Evolutionary conservation across 2,329 filamentous ascomycete genomes (phyloP).

Genomic region (Colletotrichum sp.): DNA sequence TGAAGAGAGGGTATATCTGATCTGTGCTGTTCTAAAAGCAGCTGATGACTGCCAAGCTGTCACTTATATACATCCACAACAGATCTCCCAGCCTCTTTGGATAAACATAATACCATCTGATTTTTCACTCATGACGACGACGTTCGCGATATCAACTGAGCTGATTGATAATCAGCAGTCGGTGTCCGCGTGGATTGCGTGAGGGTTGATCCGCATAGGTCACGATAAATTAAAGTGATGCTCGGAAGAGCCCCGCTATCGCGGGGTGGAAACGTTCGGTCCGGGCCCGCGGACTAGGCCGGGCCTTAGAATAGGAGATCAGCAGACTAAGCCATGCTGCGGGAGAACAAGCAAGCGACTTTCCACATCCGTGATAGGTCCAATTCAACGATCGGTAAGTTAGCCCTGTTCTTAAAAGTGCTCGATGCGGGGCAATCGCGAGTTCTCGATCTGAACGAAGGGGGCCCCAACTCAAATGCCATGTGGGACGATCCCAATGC

Average conservation of each 20-base stretch:
- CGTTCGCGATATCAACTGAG: not conserved
- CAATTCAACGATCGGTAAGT: not conserved
- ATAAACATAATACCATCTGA: not conserved
- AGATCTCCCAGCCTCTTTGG: not conserved
- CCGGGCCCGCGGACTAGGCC: not conserved
- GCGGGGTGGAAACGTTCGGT: not conserved
- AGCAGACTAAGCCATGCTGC: not conserved
- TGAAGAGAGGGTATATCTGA: not conserved
- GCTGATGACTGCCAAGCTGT: not conserved
- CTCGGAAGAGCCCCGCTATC: not conserved
- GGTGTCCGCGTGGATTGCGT: not conserved
- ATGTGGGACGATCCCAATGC: not conserved
- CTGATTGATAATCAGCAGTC: not conserved
- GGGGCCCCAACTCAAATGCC: not conserved
- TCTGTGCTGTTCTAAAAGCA: not conserved
- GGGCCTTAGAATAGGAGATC: not conserved
- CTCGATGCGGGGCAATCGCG: not conserved
- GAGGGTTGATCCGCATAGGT: not conserved
- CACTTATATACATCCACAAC: not conserved
- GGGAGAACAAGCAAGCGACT: not conserved
- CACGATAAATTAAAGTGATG: not conserved
- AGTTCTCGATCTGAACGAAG: not conserved
- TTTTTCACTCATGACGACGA: not conserved
- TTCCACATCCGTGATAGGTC: not conserved
- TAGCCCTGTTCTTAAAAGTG: not conserved